These are phyloP conservation scores for Monilinia fructigena DNA, from an alignment of 2,329 filamentous ascomycete genomes.

Conservation along the genomic window DNA sequence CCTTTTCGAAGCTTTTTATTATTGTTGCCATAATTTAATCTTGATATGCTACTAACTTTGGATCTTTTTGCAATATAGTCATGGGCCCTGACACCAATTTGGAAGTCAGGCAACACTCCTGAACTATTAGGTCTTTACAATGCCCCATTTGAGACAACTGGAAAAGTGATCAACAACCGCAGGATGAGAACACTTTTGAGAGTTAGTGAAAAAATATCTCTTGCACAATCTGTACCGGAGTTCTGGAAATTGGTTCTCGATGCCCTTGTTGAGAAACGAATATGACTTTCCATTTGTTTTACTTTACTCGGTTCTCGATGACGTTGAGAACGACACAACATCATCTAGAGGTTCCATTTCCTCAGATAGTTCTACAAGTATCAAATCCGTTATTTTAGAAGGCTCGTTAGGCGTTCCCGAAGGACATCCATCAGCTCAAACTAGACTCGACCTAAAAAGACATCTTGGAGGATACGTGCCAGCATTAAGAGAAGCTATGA, in stretches of 20 bases:
- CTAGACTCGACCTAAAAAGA: constrained; percentile 64
- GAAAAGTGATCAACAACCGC: constrained; percentile 70
- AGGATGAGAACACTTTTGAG: constrained; percentile 75
- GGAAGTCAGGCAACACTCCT: constrained; percentile 61
- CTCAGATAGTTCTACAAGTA: constrained; percentile 60
- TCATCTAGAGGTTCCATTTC: constrained; percentile 54
- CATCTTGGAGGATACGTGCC: constrained; percentile 72
- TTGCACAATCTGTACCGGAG: constrained; percentile 65
- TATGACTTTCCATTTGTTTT: constrained; percentile 73
- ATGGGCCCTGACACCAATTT: constrained; percentile 76
- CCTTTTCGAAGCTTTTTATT: not conserved
- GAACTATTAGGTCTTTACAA: constrained; percentile 69
- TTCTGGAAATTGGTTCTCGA: constrained; percentile 71
- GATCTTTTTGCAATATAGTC: constrained; percentile 43
- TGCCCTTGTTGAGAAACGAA: constrained; percentile 71
- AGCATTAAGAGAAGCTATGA: constrained; percentile 72
- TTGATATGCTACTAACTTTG: not conserved
- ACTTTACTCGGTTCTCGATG: constrained; percentile 72
- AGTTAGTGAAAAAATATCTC: constrained; percentile 70
- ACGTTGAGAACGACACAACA: constrained; percentile 54
- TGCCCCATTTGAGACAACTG: constrained; percentile 76
- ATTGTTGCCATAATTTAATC: not conserved
- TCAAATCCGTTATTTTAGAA: constrained; percentile 67
- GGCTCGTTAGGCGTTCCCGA: constrained; percentile 66
- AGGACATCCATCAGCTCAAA: constrained; percentile 60